Percentiles rank a stretch among this genome's conserved stretches.
Evolutionary conservation across 2,329 filamentous ascomycete species (phyloP).

Genomic region (Diaporthe citrichinensis): DNA sequence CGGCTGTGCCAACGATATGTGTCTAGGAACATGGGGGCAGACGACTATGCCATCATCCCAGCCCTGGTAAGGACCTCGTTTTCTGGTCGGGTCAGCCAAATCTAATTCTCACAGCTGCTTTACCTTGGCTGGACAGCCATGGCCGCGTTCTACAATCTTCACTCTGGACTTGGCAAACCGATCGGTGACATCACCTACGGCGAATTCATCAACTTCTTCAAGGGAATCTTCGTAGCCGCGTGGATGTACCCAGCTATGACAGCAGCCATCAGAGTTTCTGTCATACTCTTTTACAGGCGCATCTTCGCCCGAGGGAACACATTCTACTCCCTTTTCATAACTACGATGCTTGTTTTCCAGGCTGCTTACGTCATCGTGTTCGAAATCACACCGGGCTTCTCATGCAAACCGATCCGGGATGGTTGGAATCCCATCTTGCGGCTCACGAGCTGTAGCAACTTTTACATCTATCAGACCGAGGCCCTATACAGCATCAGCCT

Average conservation of each 20-base stretch:
- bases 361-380: constrained; percentile 45
- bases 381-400: constrained; percentile 45
- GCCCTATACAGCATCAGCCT: constrained; percentile 46
- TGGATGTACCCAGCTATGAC: constrained; percentile 47
- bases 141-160: constrained; percentile 43
- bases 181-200: constrained; percentile 46
- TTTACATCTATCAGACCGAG: constrained; percentile 44
- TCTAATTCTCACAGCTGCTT: constrained; percentile 38
- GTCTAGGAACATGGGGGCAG: constrained; percentile 40
- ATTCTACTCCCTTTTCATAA: constrained; percentile 34
- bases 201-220: constrained; percentile 46
- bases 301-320: constrained; percentile 43
- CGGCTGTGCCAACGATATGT: constrained; percentile 35
- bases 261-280: constrained; percentile 44
- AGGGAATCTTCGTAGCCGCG: constrained; percentile 41
- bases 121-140: constrained; percentile 45
- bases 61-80: constrained; percentile 39
- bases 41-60: constrained; percentile 46
- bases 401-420: constrained; percentile 43
- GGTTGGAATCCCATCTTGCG: constrained; percentile 42
- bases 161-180: constrained; percentile 47
- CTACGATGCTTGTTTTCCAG: constrained; percentile 42
- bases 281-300: constrained; percentile 46
- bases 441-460: constrained; percentile 40
- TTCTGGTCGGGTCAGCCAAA: neutral